phyloP scores from a whole-genome alignment of 805 yeast species.

The Nakazawaea ishiwadae region DNA sequence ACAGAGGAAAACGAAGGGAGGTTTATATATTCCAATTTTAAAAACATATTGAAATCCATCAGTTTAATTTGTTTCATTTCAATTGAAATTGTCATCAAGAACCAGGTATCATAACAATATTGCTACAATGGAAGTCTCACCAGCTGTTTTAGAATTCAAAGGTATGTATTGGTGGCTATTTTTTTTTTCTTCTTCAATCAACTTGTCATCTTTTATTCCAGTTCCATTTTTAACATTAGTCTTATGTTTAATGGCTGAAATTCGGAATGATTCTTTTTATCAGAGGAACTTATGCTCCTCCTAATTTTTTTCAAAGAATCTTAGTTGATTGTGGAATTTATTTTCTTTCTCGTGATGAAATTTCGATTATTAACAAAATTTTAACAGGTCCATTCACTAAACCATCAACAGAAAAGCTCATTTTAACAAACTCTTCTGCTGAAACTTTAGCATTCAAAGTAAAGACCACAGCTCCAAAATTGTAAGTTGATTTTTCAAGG shows the following conservation, averaged over 20 bases:
- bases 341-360: too few relatives aligned
- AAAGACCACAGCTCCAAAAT: slow-evolving; percentile 95
- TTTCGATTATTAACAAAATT: slow-evolving; percentile 1
- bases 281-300: too few relatives aligned
- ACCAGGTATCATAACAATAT: too few relatives aligned
- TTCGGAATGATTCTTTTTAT: too few relatives aligned
- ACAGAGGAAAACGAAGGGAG: not conserved
- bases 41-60: too few relatives aligned
- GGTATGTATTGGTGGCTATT: slow-evolving; percentile 57
- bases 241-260: too few relatives aligned
- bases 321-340: too few relatives aligned
- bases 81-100: too few relatives aligned
- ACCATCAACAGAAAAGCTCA: slow-evolving; percentile 60
- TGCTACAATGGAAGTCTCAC: slow-evolving; percentile 61
- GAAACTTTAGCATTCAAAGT: slow-evolving; percentile 83
- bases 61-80: too few relatives aligned
- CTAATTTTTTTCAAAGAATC: too few relatives aligned
- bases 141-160: slow-evolving; percentile 67
- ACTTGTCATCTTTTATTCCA: not conserved
- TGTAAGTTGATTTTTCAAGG: slow-evolving; percentile 32
- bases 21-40: too few relatives aligned
- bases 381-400: slow-evolving; percentile 66
- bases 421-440: slow-evolving; percentile 54
- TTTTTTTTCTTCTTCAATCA: slow-evolving; percentile 2
- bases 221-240: too few relatives aligned